Evolutionary conservation across 78 protist species (phyloP).

Genomic region (Dictyostelium discoideum): DNA sequence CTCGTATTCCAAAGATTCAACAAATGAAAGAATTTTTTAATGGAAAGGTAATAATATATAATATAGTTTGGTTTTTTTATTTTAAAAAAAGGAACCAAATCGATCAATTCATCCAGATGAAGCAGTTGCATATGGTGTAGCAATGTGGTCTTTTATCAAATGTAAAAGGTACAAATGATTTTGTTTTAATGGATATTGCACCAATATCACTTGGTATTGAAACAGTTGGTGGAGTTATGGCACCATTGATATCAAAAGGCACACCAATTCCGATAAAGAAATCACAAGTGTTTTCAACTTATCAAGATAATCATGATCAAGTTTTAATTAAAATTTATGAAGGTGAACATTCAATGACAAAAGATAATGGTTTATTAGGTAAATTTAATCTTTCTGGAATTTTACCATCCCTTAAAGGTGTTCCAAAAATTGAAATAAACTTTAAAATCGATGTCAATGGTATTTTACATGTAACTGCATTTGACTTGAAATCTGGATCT

Average conservation of each 20-base stretch:
- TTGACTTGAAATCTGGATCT: constrained; percentile 92
- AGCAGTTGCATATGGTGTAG: constrained; percentile 99
- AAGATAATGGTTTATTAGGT: not conserved
- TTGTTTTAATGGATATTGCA: constrained; percentile 93
- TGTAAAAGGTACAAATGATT: constrained; percentile 38
- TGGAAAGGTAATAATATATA: constrained; percentile 97
- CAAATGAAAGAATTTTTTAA: constrained; percentile 93
- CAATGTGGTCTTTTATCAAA: constrained; percentile 85
- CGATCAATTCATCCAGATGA: constrained; percentile 97
- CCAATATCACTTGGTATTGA: constrained; percentile 97
- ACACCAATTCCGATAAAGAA: constrained; percentile 93
- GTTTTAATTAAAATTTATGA: constrained; percentile 89
- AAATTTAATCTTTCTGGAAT: constrained; percentile 78
- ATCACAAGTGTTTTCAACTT: constrained; percentile 58
- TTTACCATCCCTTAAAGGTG: constrained; percentile 93
- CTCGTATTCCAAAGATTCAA: constrained; percentile 98
- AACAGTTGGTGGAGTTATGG: constrained; percentile 97
- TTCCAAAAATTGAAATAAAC: constrained; percentile 31
- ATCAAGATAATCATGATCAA: constrained; percentile 86
- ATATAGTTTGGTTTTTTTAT: too few species aligned
- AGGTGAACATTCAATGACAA: constrained; percentile 91
- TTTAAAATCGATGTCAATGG: constrained; percentile 92
- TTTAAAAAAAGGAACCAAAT: constrained; percentile 83
- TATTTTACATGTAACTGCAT: constrained; percentile 96
- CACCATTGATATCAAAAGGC: constrained; percentile 90